Base-by-base conservation (phyloP, 129 eudicot species). In the Ambrosia artemisiifolia region DNA sequence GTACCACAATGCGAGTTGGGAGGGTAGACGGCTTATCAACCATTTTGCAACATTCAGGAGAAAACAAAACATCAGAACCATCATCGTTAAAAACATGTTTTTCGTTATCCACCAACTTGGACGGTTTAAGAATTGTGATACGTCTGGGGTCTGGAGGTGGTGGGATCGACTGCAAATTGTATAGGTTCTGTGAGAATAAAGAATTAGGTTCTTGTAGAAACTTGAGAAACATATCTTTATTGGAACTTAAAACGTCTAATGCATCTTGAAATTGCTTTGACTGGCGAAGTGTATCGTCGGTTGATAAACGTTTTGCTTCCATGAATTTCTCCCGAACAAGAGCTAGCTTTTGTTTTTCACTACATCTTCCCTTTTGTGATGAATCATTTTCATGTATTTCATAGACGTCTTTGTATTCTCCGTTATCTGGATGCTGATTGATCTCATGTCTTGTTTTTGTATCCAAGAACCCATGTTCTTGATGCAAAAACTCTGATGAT, bases 221-320 rank as follows among this genome's bases (percentile, higher is more conserved):
- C 77, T 88, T 83, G 11, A 95, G 86, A 71, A 95, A 91, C 53
- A 81, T 79, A 74, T 95, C 97, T 63, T 80, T 86, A 69, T 95
- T 86, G 55, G 96, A 86, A 65, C 88, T 88, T 79, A 95, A 63
- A 63, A 88, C 87, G 73, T 95, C 99, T 38, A 95, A 80, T 12
- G 99, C 95, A 67, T 95, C 99, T 68, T 95, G 96, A 82, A 95
- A 88, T 71, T 95, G 89, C 78, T 91, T 86, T 2, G 97, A 82
- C 51, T 95, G 96, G 40, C 96, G 91, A 73, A 81, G 95, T 51
- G 83, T 91, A 82, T 83, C 95, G 44, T 95, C 90, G 7, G 90
- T 88, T 6, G 97, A 82, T 48, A 95, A 73, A 54, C 91, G 91
- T 67, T 95, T 95, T n/a, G 93, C 95, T 85, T 95, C 99, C 62